phyloP scores from a whole-genome alignment of 305 asterid genomes.

The Fraxinus latifolia region DNA sequence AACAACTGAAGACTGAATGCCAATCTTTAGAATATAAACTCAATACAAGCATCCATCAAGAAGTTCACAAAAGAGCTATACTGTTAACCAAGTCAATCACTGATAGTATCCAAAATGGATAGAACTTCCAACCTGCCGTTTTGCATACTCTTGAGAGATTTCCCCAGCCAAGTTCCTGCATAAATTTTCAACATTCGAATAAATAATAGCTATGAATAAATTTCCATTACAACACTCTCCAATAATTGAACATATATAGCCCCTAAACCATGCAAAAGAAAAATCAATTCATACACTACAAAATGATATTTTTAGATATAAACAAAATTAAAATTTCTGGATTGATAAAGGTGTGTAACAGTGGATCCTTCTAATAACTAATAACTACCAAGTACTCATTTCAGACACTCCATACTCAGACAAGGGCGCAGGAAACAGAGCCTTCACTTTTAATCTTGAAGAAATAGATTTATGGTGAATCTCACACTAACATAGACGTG shows the following conservation, averaged over 20 bases:
- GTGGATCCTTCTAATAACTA: not conserved
- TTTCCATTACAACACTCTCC: not conserved
- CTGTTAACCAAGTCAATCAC: not conserved
- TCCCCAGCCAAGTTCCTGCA: conserved; percentile 98
- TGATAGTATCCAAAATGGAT: not conserved
- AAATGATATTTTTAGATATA: not conserved
- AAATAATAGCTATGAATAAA: not conserved
- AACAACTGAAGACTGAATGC: not conserved
- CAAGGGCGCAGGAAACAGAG: not conserved
- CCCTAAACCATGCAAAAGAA: conserved; percentile 1
- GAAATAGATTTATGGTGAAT: not conserved
- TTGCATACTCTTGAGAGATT: conserved; percentile 80
- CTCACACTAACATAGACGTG: not conserved
- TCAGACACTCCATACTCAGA: not conserved
- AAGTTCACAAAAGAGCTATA: not conserved
- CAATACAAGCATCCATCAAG: not conserved
- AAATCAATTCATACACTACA: not conserved
- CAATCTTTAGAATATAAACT: conserved; percentile 4
- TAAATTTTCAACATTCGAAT: conserved; percentile 3
- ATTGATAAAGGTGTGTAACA: not conserved
- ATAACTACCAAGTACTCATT: not conserved
- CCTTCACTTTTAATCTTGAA: conserved; percentile 1
- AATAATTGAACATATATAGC: not conserved
- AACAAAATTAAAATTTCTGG: not conserved
- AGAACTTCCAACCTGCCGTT: conserved; percentile 67